These are phyloP conservation scores for Colletotrichum lindemuthianum DNA, from an alignment of 2,329 filamentous ascomycete species.

Conservation along the genomic window DNA sequence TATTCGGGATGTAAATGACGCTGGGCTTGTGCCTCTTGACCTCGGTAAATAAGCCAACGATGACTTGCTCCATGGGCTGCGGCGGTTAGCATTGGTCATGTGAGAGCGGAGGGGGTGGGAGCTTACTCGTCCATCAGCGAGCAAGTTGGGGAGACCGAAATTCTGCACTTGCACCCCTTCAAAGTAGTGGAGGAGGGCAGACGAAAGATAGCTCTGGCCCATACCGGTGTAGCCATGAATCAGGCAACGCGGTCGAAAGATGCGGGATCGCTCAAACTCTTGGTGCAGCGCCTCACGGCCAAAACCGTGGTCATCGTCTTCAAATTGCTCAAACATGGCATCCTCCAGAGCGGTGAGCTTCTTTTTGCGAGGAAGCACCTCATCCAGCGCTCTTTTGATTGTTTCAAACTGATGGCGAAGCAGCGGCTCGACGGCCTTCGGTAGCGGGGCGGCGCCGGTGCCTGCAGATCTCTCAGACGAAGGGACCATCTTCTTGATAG, in stretches of 20 bases:
- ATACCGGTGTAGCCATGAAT: constrained; percentile 86
- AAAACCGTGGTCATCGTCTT: constrained; percentile 85
- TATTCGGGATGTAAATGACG: constrained; percentile 91
- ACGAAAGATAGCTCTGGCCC: constrained; percentile 91
- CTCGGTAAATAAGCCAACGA: constrained; percentile 91
- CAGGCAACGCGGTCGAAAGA: constrained; percentile 89
- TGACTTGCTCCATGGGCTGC: constrained; percentile 82
- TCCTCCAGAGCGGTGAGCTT: constrained; percentile 91
- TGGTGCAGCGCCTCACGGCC: constrained; percentile 78
- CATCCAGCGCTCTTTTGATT: constrained; percentile 76
- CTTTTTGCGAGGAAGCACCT: constrained; percentile 85
- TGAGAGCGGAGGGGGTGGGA: not conserved
- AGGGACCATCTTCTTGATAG: constrained; percentile 94
- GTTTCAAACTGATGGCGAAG: constrained; percentile 76
- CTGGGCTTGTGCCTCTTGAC: constrained; percentile 94
- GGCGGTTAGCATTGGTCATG: constrained; percentile 24
- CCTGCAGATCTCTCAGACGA: constrained; percentile 92
- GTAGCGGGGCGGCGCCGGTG: constrained; percentile 83
- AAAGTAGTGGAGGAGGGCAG: constrained; percentile 87
- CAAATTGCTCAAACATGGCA: constrained; percentile 88
- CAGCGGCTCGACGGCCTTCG: constrained; percentile 82
- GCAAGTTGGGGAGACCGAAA: constrained; percentile 88
- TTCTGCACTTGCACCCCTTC: constrained; percentile 95
- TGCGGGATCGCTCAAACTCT: constrained; percentile 86
- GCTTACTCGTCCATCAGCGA: constrained; percentile 82